Base-by-base conservation (phyloP, 306 rosid species). In the Phaseolus lunatus region DNA sequence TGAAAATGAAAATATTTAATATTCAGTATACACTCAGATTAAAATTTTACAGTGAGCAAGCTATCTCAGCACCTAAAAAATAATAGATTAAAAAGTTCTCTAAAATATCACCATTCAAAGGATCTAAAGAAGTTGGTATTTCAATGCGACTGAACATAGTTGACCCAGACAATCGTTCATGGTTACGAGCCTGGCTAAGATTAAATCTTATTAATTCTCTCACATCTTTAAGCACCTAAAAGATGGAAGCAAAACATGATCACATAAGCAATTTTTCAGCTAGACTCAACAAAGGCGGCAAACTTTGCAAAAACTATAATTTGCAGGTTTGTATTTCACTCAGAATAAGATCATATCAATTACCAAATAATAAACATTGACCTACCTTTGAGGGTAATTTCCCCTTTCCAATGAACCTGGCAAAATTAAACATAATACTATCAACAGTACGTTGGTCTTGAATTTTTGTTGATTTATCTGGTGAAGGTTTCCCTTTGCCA, bases 341-440 rank as follows among this genome's bases (percentile, higher is more conserved):
- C 52, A 20, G 50, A 8, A 86, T 82, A 70, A 91, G 78, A 78
- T 91, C 92, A 78, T 82, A 84, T 89, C 87, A 52, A 86, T 26
- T 41, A 41, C 88, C 86, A 39, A 82, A 18, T 41, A 41, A 22
- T 11, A 66, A 39, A 20, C 19, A 5, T 66, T 39, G 52, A 39
- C 11, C 52, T 41, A 66, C 71, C 71, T 39, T 41, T 20, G 71
- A 41, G 19, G 71, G 19, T 22, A 66, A 5, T 49, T 41, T 66
- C 71, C 19, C 52, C 31, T 5, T 41, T 66, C 52, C 12, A 18
- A 66, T 39, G 33, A 41, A 39, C 52, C 20, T 66, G 13, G 71
- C 52, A 39, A 66, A 19, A 66, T 41, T 19, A 41, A 6, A 12
- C 53, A 66, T 66, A 41, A 41, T n/a, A 66, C n/a, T 31, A 5